Evolutionary conservation across 306 rosid genomes (phyloP), one percentile per base, ranked within the genome.

Genomic region (Lathyrus aphaca): DNA sequence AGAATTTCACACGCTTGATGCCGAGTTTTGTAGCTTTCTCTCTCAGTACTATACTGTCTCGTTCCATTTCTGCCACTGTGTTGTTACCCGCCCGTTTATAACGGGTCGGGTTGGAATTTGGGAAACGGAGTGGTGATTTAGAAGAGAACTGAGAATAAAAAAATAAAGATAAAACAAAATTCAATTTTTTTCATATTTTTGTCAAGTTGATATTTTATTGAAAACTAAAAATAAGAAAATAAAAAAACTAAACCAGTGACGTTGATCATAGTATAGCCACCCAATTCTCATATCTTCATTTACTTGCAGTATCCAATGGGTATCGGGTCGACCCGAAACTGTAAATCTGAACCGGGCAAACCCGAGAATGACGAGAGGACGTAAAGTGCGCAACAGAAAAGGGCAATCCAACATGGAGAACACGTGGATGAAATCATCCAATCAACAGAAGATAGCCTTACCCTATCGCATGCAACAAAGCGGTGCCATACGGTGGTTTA

Each of bases 391-490:
- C 11, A 30, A 16, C 44, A 40, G 32, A 74, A 69, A 71, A 60
- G 70, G 7, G 68, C 0, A 67, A 77, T 74, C 85, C 80, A 53
- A 78, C 50, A 6, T 0, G 79, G 84, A 75, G 6, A 12, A 13
- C 73, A 83, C 80, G 80, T 80, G 75, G 81, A 50, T 5, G 8
- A 21, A 11, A 48, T 23, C 71, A 64, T 1, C 91, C 91, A 87
- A 87, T 84, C 44, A 73, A 51, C 30, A 42, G 14, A 82, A 35
- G 91, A 87, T 87, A 84, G 78, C 82, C 54, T 87, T 80, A 80
- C 84, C 63, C 84, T 82, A 87, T 87, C 89, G 53, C 53, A 59
- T 45, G 64, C 71, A 10, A 16, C 67, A 77, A 67, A 69, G 64
- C 45, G 50, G 55, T 54, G 11, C 14, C 23, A 0, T 17, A 21